A percentile compares a stretch with the other conserved stretches of the same genome.
Evolutionary conservation across 352 stramenopile genomes (phyloP).

Genomic region (Pythium rishiriense): DNA sequence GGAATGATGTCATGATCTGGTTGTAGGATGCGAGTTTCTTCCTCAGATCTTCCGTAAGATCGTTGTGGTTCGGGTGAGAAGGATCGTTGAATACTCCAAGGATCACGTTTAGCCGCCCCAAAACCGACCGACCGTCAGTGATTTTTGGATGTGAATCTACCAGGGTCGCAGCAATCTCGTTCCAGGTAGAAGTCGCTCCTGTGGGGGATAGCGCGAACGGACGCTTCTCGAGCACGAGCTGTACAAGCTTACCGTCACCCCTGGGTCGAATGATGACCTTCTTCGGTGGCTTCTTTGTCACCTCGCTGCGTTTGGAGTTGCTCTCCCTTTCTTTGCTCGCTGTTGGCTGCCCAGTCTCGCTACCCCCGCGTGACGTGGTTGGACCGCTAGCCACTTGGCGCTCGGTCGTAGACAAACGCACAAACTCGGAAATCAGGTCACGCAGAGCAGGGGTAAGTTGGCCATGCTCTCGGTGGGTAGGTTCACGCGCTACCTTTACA

Average conservation of each 20-base stretch:
- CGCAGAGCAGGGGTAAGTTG: conserved; percentile 1
- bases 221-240: conserved; percentile 10
- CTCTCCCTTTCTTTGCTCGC: background rate
- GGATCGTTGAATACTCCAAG: conserved; percentile 11
- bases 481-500: conserved; percentile 1
- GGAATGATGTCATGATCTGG: conserved; percentile 9
- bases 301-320: background rate
- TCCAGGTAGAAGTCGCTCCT: background rate
- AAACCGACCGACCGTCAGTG: background rate
- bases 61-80: conserved; percentile 1
- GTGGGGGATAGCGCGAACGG: background rate
- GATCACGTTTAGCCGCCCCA: background rate
- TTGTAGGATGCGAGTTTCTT: conserved; percentile 1
- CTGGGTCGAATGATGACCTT: conserved; percentile 2
- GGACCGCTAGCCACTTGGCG: background rate
- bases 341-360: background rate
- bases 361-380: background rate
- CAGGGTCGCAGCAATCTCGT: background rate
- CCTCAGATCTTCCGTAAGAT: background rate
- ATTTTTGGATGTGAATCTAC: background rate
- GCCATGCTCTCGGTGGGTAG: background rate
- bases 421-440: background rate
- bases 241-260: background rate
- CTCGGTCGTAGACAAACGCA: background rate
- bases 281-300: background rate